Percentiles rank a stretch among this genome's conserved stretches.
Evolutionary conservation across 768 basidiomycete species (phyloP).

Genomic region (Mycena crocata): DNA sequence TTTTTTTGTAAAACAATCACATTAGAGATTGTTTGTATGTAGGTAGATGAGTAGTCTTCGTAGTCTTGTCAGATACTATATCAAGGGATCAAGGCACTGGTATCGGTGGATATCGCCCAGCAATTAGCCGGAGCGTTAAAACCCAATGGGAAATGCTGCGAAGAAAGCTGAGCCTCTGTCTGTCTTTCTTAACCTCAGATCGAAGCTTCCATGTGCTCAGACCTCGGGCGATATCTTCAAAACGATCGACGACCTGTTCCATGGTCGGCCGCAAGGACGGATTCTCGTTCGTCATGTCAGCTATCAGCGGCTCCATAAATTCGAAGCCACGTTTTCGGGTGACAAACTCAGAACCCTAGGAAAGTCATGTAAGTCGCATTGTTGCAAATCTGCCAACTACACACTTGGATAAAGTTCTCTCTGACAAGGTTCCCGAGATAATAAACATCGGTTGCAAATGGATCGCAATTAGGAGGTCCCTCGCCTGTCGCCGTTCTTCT

Average conservation of each 20-base stretch:
- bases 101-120: not conserved
- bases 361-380: not conserved
- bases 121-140: constrained; percentile 35
- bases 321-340: not conserved
- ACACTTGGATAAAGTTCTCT: constrained; percentile 27
- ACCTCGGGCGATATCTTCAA: constrained; percentile 17
- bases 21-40: no score
- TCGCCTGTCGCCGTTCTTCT: no score
- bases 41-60: no score
- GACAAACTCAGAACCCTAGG: not conserved
- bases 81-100: no score
- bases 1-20: no score
- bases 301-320: constrained; percentile 47
- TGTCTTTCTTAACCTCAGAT: constrained; percentile 34
- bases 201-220: constrained; percentile 3
- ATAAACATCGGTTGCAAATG: constrained; percentile 50
- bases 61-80: no score
- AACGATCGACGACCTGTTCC: constrained; percentile 45
- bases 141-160: constrained; percentile 36
- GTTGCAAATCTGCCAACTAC: no score
- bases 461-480: constrained; percentile 37
- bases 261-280: constrained; percentile 50
- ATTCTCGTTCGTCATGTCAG: constrained; percentile 50
- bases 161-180: constrained; percentile 27
- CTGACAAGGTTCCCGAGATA: constrained; percentile 47